phyloP scores from a whole-genome alignment of 345 rosid species.

The Luvunga scandens region DNA sequence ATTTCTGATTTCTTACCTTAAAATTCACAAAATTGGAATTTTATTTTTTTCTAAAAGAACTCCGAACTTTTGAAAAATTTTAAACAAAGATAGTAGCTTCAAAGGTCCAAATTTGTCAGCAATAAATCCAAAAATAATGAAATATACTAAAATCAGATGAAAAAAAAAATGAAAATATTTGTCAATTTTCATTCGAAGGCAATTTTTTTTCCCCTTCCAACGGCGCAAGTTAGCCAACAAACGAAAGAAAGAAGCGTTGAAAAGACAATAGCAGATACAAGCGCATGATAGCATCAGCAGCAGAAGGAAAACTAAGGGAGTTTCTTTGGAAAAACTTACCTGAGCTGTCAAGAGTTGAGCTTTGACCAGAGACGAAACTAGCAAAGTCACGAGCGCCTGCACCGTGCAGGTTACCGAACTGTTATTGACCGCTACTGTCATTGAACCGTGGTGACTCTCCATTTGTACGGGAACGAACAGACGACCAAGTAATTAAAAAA shows the following conservation, averaged over 20 bases:
- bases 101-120: too few species aligned
- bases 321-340: slow-evolving; percentile 21
- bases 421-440: slow-evolving; percentile 30
- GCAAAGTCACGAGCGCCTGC: slow-evolving; percentile 35
- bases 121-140: too few species aligned
- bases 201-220: too few species aligned
- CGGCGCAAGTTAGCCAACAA: not conserved
- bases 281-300: not conserved
- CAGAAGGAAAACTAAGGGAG: not conserved
- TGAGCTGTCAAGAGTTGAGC: slow-evolving; percentile 31
- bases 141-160: too few species aligned
- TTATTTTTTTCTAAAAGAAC: too few species aligned
- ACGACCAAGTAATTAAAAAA: not conserved
- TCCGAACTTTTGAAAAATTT: too few species aligned
- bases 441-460: slow-evolving; percentile 28
- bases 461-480: slow-evolving; percentile 20
- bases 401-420: slow-evolving; percentile 50
- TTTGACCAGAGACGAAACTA: slow-evolving; percentile 41
- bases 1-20: too few species aligned
- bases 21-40: too few species aligned
- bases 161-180: too few species aligned
- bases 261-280: not conserved
- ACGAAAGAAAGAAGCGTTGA: too few species aligned
- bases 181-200: too few species aligned
- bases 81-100: too few species aligned